These are phyloP conservation scores for Xanthoconium separans DNA, from an alignment of 1,284 basidiomycete species.

Conservation along the genomic window DNA sequence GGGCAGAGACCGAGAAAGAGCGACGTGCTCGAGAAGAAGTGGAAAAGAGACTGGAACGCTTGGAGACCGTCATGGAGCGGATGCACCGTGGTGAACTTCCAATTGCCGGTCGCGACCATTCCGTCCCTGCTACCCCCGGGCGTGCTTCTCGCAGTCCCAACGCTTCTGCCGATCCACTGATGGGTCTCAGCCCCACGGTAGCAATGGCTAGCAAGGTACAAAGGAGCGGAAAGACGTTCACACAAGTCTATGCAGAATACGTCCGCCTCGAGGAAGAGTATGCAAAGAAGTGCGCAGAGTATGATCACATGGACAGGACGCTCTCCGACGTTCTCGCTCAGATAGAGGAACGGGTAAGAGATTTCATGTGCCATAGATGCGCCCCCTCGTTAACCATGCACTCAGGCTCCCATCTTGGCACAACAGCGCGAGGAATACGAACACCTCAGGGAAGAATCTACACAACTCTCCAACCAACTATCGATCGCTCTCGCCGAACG, in stretches of 20 bases:
- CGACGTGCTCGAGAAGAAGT: slow-evolving; percentile 56
- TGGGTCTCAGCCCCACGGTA: slow-evolving; percentile 79
- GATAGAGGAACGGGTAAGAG: slow-evolving; percentile 83
- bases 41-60: slow-evolving; percentile 58
- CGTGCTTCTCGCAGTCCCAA: slow-evolving; percentile 50
- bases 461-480: slow-evolving; percentile 79
- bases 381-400: not conserved
- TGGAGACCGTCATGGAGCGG: slow-evolving; percentile 62
- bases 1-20: slow-evolving; percentile 68
- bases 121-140: slow-evolving; percentile 44
- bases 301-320: slow-evolving; percentile 77
- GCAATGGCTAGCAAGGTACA: slow-evolving; percentile 80
- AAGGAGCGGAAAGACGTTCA: slow-evolving; percentile 81
- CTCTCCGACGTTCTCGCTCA: slow-evolving; percentile 74
- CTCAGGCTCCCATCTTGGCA: slow-evolving; percentile 83
- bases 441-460: slow-evolving; percentile 72
- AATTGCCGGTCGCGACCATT: slow-evolving; percentile 45
- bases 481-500: slow-evolving; percentile 68
- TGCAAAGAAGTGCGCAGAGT: slow-evolving; percentile 74
- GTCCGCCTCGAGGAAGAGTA: slow-evolving; percentile 83
- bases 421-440: slow-evolving; percentile 88
- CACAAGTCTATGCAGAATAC: slow-evolving; percentile 88
- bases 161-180: slow-evolving; percentile 48
- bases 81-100: slow-evolving; percentile 71
- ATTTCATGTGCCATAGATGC: not conserved